Conservation (phyloP, 2,329 filamentous ascomycete genomes). For the Fusarium sp. region DNA sequence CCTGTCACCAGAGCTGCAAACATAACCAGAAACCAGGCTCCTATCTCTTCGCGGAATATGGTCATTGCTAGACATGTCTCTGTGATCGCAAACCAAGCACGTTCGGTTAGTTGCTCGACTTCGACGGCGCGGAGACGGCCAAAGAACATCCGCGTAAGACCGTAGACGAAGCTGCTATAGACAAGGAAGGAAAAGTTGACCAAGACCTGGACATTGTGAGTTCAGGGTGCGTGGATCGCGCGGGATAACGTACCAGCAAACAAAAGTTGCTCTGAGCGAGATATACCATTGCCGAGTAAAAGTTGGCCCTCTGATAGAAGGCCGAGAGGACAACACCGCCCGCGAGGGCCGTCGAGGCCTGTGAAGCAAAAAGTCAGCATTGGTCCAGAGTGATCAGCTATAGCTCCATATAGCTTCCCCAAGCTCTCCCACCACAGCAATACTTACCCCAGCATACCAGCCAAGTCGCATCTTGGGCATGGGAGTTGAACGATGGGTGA, state of each 20-base stretch:
- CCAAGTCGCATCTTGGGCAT: conserved; percentile 65
- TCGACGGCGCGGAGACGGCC: conserved; percentile 92
- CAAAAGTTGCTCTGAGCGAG: conserved; percentile 96
- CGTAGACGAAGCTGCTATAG: conserved; percentile 84
- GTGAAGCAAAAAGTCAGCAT: conserved; percentile 32
- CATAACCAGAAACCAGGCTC: conserved; percentile 95
- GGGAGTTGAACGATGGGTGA: conserved; percentile 18
- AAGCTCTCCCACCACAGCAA: conserved; percentile 32
- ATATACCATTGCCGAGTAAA: conserved; percentile 98
- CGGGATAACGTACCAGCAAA: conserved; percentile 74
- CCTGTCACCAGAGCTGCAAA: conserved; percentile 91
- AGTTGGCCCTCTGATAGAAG: conserved; percentile 94
- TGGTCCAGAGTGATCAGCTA: conserved; percentile 23
- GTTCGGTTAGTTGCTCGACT: conserved; percentile 96
- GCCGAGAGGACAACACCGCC: conserved; percentile 87
- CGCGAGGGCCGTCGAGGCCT: conserved; percentile 87
- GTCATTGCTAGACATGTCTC: conserved; percentile 98
- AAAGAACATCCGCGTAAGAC: conserved; percentile 89
- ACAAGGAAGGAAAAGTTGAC: conserved; percentile 89
- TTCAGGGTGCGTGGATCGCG: conserved; percentile 9
- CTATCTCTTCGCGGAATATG: conserved; percentile 94
- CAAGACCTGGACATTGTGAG: conserved; percentile 70
- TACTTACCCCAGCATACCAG: conserved; percentile 70
- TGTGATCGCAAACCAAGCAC: conserved; percentile 97
- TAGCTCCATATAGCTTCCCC: conserved; percentile 41